phyloP scores from a whole-genome alignment of 23 red algal species.

The Pyropia yezoensis region DNA sequence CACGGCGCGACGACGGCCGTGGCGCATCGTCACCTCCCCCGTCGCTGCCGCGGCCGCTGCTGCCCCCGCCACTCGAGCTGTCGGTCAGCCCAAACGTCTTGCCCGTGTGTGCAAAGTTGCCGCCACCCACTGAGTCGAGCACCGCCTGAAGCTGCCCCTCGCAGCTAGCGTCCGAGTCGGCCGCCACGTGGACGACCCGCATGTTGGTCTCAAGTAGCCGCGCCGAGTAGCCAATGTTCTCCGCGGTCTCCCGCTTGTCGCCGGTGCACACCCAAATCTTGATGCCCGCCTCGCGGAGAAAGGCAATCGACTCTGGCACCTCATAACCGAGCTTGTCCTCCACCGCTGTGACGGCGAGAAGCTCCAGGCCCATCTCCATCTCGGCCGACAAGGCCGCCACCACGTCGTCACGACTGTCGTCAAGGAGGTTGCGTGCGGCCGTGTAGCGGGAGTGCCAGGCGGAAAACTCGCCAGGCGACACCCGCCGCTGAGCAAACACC shows the following conservation, averaged over 20 bases:
- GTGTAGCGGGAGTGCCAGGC: constrained; percentile 27
- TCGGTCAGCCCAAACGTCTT: constrained; percentile 5
- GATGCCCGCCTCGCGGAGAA: constrained; percentile 78
- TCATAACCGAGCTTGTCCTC: constrained; percentile 78
- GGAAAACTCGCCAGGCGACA: constrained; percentile 30
- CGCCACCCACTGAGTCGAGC: constrained; percentile 14
- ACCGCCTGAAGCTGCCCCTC: constrained; percentile 2
- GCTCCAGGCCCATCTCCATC: constrained; percentile 59
- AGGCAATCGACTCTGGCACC: constrained; percentile 66
- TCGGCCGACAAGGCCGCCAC: constrained; percentile 26
- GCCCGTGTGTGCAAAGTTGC: background rate
- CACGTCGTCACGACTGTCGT: constrained; percentile 14
- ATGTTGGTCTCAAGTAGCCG: constrained; percentile 32
- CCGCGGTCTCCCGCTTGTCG: constrained; percentile 82
- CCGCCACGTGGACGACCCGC: constrained; percentile 37
- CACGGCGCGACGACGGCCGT: background rate
- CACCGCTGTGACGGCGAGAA: constrained; percentile 62
- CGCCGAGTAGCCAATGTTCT: constrained; percentile 78
- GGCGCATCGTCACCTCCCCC: background rate
- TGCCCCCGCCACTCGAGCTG: constrained; percentile 4
- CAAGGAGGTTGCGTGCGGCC: constrained; percentile 35
- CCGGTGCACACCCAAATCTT: constrained; percentile 83
- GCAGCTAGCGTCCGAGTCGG: constrained; percentile 13
- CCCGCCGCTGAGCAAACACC: constrained; percentile 35
- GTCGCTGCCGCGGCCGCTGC: constrained; percentile 11